Evolutionary conservation across 352 stramenopile genomes (phyloP).

Genomic region (Phytophthora kernoviae): DNA sequence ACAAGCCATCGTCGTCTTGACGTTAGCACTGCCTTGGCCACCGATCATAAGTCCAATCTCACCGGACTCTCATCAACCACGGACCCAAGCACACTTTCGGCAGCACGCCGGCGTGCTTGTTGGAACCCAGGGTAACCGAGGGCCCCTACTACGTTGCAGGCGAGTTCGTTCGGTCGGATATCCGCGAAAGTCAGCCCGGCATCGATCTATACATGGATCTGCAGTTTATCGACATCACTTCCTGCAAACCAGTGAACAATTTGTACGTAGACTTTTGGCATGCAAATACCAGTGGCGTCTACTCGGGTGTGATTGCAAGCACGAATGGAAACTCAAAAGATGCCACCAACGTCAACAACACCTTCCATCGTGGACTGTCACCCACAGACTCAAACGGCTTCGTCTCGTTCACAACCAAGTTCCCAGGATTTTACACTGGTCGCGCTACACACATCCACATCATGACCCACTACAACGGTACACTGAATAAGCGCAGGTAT

Average conservation of each 20-base stretch:
- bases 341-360: slow-evolving; percentile 20
- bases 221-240: slow-evolving; percentile 31
- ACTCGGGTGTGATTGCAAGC: slow-evolving; percentile 22
- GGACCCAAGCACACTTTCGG: slow-evolving; percentile 19
- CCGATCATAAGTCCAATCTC: slow-evolving; percentile 22
- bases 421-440: slow-evolving; percentile 22
- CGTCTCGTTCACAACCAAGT: slow-evolving; percentile 30
- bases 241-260: slow-evolving; percentile 17
- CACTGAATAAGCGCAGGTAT: slow-evolving; percentile 17
- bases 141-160: slow-evolving; percentile 32
- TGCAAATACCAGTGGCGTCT: slow-evolving; percentile 17
- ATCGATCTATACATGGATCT: slow-evolving; percentile 27
- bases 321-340: slow-evolving; percentile 21
- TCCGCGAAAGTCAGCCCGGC: slow-evolving; percentile 25
- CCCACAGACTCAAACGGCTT: slow-evolving; percentile 22
- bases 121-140: slow-evolving; percentile 25
- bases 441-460: slow-evolving; percentile 30
- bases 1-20: slow-evolving; percentile 10
- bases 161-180: slow-evolving; percentile 24
- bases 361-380: slow-evolving; percentile 23
- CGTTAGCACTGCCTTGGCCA: slow-evolving; percentile 19
- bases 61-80: slow-evolving; percentile 16
- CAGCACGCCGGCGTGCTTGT: slow-evolving; percentile 13
- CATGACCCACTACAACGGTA: slow-evolving; percentile 16
- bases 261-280: slow-evolving; percentile 29